Percentiles rank a stretch among this genome's conserved stretches.
Conservation (phyloP, 352 stramenopile genomes). For the Phytophthora fragariaefolia region DNA sequence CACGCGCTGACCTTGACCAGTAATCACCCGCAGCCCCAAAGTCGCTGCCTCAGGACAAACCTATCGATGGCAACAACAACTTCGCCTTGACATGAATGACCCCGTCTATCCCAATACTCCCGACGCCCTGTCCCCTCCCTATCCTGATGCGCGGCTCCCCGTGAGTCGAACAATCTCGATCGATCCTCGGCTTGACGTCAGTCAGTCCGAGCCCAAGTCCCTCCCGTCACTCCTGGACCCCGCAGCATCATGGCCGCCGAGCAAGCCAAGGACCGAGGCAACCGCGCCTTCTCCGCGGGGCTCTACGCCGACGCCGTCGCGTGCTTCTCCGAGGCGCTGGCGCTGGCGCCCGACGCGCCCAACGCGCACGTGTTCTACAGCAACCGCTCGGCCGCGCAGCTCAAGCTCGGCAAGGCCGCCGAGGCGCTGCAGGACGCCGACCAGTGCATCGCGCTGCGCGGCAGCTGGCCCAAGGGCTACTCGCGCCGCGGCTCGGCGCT, state of each 20-base stretch:
- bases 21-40: no score
- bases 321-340: conserved; percentile 83
- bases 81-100: no score
- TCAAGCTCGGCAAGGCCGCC: conserved; percentile 77
- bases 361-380: conserved; percentile 79
- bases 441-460: conserved; percentile 76
- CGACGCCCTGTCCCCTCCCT: not conserved
- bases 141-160: not conserved
- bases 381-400: conserved; percentile 86
- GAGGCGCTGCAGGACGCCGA: conserved; percentile 82
- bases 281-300: conserved; percentile 75
- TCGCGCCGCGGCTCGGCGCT: conserved; percentile 84
- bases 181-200: not conserved
- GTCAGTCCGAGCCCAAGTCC: not conserved
- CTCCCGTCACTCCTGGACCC: not conserved
- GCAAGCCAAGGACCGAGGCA: conserved; percentile 89
- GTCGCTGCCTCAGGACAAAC: no score
- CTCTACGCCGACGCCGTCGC: conserved; percentile 73
- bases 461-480: conserved; percentile 89
- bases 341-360: conserved; percentile 43
- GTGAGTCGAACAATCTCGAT: conserved; percentile 22
- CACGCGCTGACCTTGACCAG: no score
- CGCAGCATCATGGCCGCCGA: conserved; percentile 78
- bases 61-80: no score
- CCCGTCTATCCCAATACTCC: not conserved